phyloP scores from a whole-genome alignment of 352 stramenopile genomes.

The Phytophthora syringae region DNA sequence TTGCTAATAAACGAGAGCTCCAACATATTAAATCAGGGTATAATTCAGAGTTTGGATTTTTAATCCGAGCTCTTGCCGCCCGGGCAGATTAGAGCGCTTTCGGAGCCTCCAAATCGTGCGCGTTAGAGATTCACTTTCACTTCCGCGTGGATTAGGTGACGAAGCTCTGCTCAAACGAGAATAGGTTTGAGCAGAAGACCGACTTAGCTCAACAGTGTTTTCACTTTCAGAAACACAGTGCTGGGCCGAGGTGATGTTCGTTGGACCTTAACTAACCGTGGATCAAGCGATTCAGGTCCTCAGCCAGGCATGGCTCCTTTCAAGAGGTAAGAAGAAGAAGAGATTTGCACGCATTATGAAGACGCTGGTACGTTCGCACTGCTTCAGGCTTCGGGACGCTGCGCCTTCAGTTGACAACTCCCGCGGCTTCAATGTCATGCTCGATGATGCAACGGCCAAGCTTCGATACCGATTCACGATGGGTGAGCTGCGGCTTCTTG shows the following conservation, averaged over 20 bases:
- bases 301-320: not conserved
- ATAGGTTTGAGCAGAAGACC: constrained; percentile 3
- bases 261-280: not conserved
- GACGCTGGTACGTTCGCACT: not conserved
- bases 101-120: too few species aligned
- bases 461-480: not conserved
- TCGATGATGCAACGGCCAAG: not conserved
- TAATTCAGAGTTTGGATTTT: too few species aligned
- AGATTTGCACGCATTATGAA: not conserved
- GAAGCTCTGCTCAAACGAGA: not conserved
- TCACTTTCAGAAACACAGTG: not conserved
- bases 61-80: too few species aligned
- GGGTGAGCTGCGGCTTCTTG: not conserved
- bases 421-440: not conserved
- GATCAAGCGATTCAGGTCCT: not conserved
- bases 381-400: not conserved
- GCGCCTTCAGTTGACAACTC: not conserved
- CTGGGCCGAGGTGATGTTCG: not conserved
- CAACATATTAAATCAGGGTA: too few species aligned
- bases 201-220: constrained; percentile 1
- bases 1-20: too few species aligned
- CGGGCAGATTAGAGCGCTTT: too few species aligned
- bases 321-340: not conserved
- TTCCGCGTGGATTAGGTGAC: not conserved
- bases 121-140: constrained; percentile 9